Evolutionary conservation across 306 rosid genomes (phyloP).

Genomic region (Ammopiptanthus mongolicus): DNA sequence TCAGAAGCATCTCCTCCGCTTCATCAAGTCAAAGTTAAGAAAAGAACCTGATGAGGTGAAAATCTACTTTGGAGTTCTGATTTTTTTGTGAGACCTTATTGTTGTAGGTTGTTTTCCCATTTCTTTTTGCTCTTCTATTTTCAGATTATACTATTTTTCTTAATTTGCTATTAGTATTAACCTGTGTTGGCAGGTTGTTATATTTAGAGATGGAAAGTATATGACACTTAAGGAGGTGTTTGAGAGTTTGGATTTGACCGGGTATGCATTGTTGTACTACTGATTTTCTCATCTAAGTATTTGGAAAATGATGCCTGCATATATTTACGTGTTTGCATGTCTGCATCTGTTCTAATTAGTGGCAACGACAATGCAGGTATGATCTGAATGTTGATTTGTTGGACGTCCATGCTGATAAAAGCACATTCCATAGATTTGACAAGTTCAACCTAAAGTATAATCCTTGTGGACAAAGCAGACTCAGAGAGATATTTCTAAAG

Average conservation of each 20-base stretch:
- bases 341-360: slow-evolving; percentile 20
- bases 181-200: slow-evolving; percentile 58
- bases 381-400: slow-evolving; percentile 84
- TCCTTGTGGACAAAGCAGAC: slow-evolving; percentile 97
- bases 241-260: slow-evolving; percentile 86
- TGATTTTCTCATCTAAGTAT: neutral
- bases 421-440: slow-evolving; percentile 92
- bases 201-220: slow-evolving; percentile 91
- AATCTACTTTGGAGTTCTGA: neutral
- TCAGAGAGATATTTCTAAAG: slow-evolving; percentile 86
- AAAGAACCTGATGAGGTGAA: slow-evolving; percentile 60
- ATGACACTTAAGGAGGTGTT: slow-evolving; percentile 84
- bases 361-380: slow-evolving; percentile 35
- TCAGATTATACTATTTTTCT: slow-evolving; percentile 2
- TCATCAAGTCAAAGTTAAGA: slow-evolving; percentile 52
- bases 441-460: slow-evolving; percentile 90
- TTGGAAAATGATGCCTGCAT: neutral
- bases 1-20: slow-evolving; percentile 58
- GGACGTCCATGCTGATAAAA: slow-evolving; percentile 95
- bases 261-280: slow-evolving; percentile 39
- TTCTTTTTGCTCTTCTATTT: neutral
- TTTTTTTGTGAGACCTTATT: neutral
- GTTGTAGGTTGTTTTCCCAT: neutral
- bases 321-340: neutral
- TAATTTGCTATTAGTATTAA: neutral